Base-by-base conservation (phyloP, 176 grass and related monocot genomes). In the Aegilops bicornis region DNA sequence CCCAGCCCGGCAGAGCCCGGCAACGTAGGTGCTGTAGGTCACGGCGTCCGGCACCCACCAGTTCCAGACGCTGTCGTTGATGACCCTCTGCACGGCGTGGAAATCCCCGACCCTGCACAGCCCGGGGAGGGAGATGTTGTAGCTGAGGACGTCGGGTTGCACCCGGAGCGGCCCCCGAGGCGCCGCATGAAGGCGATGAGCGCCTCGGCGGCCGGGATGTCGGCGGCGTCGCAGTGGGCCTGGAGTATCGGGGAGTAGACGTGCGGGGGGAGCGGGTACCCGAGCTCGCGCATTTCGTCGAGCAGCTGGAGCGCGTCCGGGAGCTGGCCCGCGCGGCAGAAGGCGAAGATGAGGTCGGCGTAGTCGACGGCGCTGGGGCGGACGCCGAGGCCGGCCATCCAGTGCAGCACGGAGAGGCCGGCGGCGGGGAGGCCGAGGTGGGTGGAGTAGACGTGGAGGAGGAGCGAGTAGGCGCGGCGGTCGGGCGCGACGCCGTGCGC, bases 11-110 rank as follows among this genome's bases (percentile, higher is more conserved):
- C 96, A 98, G 76, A 98, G 90, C 60, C 85, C 96, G 36, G 30
- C 87, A 47, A 98, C 85, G 77, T 92, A 96, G 79, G 93, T 98
- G 81, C 90, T 95, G 69, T 96, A 96, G n/a, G 96, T 98, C 6
- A 98, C 64, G 42, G 92, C 64, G 85, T 98, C 83, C 2, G 96
- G 93, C 31, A 85, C 69, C 93, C 96, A 98, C 48, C 92, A 71
- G 77, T 94, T 90, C 2, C 4, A 5, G 10, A 5, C 19, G 64
- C 93, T 94, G 35, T 85, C 87, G 37, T 58, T 35, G 33, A 96
- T 88, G 29, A 91, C 20, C 50, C 62, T 83, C 65, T 87, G 76
- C 10, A 90, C 96, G 71, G 84, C 86, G 11, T 83, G 75, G 63
- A 96, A 96, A 79, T 91, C 71, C 1, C 78, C 70, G 12, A 73